Evolutionary conservation across 2,329 filamentous ascomycete species (phyloP), one percentile per base, ranked within the genome.

Genomic region (Neurospora crassa): DNA sequence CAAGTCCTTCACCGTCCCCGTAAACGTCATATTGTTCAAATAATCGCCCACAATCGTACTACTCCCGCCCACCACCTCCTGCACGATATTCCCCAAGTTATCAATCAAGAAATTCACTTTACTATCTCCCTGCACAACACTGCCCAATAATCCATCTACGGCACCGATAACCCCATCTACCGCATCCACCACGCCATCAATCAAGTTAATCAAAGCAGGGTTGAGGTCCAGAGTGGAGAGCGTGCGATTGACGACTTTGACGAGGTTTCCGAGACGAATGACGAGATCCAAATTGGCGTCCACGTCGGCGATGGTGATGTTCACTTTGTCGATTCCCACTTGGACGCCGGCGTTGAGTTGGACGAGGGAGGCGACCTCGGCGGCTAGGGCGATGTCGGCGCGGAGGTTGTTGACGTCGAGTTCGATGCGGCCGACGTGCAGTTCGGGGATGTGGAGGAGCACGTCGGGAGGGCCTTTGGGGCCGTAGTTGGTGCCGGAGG

Each of bases 31-130:
- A 78, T 89, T 89, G 71, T 81, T 80, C 75, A 83, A 76, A 77
- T 83, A 90, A 75, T 88, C 86, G 69, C 88, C 88, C 7, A 89
- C 86, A 72, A 90, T 88, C 24, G 79, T 81, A 71, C 82, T 84
- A 0, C 83, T 0, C 82, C 85, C 1, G 78, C 79, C 29, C 84
- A 81, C 81, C 0, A 88, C 86, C 75, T 89, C 84, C 75, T 89
- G 87, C 1, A 90, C 86, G 73, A 90, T 89, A 74, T 89, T 89
- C 43, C 88, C 88, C 2, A 89, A 81, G 75, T 89, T 89, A 76
- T 89, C 87, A 72, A 90, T 82, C 47, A 88, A 73, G 80, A 88
- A 88, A 73, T 84, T 85, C 67, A 88, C 81, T 20, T 81, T 84
- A 11, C 80, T 5, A 20, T 85, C 24, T 6, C 47, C 68, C 86